Evolutionary conservation across 2,329 filamentous ascomycete species (phyloP), one percentile per base, ranked within the genome.

Genomic region (Paraconiothyrium sp.): DNA sequence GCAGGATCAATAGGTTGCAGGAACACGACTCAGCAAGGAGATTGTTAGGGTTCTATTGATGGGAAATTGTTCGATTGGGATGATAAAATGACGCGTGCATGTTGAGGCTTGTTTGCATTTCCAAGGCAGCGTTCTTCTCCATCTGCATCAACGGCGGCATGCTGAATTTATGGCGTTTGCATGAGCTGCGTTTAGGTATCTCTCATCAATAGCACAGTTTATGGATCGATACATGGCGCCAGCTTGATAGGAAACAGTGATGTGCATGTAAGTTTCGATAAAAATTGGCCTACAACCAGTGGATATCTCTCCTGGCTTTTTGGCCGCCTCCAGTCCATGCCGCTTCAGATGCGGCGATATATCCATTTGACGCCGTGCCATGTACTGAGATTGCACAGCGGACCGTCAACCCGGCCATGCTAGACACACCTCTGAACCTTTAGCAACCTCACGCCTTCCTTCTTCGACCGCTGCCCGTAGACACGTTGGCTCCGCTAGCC

Each of bases 1-100:
- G 72, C 85, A 88, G 60, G 82, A 84, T 63, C 79, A 84, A 7
- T 46, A 34, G 16, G 34, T 34, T 41, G n/a, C 13, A 35, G 16
- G 39, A 32, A 46, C 10, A 35, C 7, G 24, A 22, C 13, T 27
- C 2, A 2, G 20, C n/a, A 14, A 22, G 4, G 24, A 14, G 22
- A 4, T 27, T 16, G 5, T 24, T 27, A 10, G 37, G 34, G 20
- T 20, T 7, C 13, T 30, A 27, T n/a, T 43, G 9, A 14, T 43
- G 27, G 41, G 39, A 46, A 20, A 46, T 34, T 34, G 52, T 27
- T 11, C 27, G 24, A 43, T 13, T 11, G 7, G 39, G 35, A 9
- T 13, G 27, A 34, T 11, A 16, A 11, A 48, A 20, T 22, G 54
- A 47, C 22, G 27, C 34, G 41, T 32, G 30, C 54, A 39, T 27